Evolutionary conservation across 352 stramenopile genomes (phyloP).

Genomic region (Aphanomyces astaci): DNA sequence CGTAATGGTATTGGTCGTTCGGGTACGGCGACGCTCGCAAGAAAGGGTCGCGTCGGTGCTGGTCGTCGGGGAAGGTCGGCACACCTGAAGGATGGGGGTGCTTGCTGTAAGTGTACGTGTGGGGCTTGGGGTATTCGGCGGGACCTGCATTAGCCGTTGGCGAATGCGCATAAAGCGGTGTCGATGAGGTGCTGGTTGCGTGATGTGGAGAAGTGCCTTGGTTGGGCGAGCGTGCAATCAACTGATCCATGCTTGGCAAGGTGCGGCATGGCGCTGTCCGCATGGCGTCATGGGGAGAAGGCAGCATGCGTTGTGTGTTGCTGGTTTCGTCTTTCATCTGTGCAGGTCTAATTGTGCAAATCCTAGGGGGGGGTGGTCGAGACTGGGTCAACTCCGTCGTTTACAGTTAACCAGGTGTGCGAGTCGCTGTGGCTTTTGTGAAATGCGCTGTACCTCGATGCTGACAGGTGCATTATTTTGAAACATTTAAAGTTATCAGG

Average conservation of each 20-base stretch:
- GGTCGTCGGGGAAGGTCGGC: neutral
- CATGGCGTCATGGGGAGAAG: neutral
- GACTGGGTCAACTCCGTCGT: too few relatives aligned
- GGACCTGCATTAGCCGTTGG: neutral
- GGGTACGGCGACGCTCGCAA: neutral
- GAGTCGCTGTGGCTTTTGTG: neutral
- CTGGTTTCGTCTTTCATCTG: conserved; percentile 1
- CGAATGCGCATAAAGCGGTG: neutral
- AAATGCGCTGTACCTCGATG: neutral
- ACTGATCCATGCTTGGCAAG: conserved; percentile 20
- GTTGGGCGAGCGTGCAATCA: conserved; percentile 2
- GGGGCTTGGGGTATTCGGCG: neutral
- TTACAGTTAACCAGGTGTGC: too few relatives aligned
- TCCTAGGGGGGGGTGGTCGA: too few relatives aligned
- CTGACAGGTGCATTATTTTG: neutral
- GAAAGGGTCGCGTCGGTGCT: neutral
- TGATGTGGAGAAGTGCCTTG: neutral
- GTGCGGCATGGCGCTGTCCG: neutral
- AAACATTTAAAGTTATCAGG: neutral
- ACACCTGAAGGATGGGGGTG: neutral
- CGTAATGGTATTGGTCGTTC: conserved; percentile 6
- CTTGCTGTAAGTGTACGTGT: neutral
- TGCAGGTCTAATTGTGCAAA: neutral
- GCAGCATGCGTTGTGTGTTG: neutral
- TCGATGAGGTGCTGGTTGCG: neutral